phyloP scores from a whole-genome alignment of 163 green algal species.

The Prototheca wickerhamii region DNA sequence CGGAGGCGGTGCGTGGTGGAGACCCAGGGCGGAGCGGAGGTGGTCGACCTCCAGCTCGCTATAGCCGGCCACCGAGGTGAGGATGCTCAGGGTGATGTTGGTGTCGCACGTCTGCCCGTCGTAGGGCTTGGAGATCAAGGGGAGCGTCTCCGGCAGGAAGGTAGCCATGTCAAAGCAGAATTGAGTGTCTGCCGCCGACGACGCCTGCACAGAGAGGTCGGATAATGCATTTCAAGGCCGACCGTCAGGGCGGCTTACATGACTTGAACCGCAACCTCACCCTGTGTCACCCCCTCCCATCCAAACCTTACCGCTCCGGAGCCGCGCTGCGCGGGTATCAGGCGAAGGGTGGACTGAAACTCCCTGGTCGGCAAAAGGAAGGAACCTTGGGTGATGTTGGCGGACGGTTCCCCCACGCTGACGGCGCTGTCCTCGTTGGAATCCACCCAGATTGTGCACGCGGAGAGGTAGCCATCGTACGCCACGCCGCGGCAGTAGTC shows the following conservation, averaged over 20 bases:
- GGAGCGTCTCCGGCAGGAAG: conserved; percentile 2
- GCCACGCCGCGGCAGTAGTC: conserved; percentile 1
- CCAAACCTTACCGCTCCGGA: background rate
- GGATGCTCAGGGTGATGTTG: conserved; percentile 3
- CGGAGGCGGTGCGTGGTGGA: background rate
- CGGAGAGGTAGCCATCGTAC: conserved; percentile 1
- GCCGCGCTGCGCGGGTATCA: background rate
- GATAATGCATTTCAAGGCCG: no score
- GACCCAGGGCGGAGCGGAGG: background rate
- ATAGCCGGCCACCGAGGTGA: background rate
- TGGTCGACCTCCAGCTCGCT: background rate
- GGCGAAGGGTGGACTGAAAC: background rate
- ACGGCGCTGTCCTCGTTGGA: background rate
- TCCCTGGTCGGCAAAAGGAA: background rate
- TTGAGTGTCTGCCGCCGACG: background rate
- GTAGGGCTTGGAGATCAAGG: background rate
- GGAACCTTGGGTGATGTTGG: background rate
- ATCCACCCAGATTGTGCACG: background rate
- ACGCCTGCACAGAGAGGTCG: background rate
- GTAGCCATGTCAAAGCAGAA: conserved; percentile 4
- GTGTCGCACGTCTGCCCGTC: background rate
- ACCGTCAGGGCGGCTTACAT: no score
- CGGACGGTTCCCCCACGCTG: background rate
- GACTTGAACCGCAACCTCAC: no score
- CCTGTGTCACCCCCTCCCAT: no score